Percentiles rank a stretch among this genome's conserved stretches.
Conservation (phyloP, 176 grass and related monocot species). For the Aegilops speltoides region DNA sequence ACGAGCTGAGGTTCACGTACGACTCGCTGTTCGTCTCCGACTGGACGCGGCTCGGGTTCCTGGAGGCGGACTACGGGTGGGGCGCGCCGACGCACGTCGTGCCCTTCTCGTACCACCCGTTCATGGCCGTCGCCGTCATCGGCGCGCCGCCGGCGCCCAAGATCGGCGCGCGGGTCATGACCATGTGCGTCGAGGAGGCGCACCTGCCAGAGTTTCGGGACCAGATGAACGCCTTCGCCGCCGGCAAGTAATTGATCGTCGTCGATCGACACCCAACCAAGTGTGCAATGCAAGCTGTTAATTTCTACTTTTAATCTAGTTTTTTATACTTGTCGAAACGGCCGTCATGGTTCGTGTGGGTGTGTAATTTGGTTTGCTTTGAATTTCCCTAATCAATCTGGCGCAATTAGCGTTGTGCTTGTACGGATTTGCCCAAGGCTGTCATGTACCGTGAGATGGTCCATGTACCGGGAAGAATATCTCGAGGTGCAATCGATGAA, state of each 20-base stretch:
- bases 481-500: background rate
- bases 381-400: background rate
- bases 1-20: constrained; percentile 68
- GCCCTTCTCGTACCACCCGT: constrained; percentile 64
- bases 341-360: background rate
- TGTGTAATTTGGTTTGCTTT: background rate
- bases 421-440: background rate
- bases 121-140: constrained; percentile 86
- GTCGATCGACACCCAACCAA: background rate
- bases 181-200: constrained; percentile 77
- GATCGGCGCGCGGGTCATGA: constrained; percentile 68
- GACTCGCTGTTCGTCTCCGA: constrained; percentile 84
- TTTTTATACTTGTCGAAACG: background rate
- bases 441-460: background rate
- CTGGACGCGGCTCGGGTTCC: constrained; percentile 72
- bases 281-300: background rate
- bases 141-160: constrained; percentile 59
- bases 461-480: background rate
- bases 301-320: background rate
- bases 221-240: constrained; percentile 60
- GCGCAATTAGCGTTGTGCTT: constrained; percentile 6
- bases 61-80: constrained; percentile 87
- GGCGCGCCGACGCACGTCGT: constrained; percentile 57
- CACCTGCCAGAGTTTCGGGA: constrained; percentile 66
- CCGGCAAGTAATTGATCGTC: background rate